Evolutionary conservation across 73 alveolate genomes (phyloP).

Genomic region (Paramecium octaurelia): DNA sequence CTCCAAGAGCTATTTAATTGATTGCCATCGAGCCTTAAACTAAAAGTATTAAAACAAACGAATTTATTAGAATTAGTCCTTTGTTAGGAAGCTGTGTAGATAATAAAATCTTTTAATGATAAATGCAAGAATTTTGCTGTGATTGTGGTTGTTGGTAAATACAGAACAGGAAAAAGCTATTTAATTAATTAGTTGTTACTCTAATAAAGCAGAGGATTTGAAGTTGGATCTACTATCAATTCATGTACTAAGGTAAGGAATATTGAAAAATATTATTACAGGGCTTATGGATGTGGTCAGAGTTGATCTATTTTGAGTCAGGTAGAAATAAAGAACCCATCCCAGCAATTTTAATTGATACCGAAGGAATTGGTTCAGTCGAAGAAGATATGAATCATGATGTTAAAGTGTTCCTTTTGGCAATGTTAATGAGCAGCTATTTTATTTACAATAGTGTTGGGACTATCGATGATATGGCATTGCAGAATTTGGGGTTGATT

Average conservation of each 20-base stretch:
- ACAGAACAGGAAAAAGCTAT: slow-evolving; percentile 77
- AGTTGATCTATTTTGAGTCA: slow-evolving; percentile 2
- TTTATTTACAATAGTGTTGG: slow-evolving; percentile 90
- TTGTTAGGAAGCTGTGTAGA: not conserved
- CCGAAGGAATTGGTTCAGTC: slow-evolving; percentile 95
- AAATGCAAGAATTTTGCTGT: slow-evolving; percentile 48
- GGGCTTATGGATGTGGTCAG: slow-evolving; percentile 83
- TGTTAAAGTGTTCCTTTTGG: slow-evolving; percentile 73
- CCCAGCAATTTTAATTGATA: slow-evolving; percentile 75
- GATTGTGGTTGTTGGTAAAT: slow-evolving; percentile 73
- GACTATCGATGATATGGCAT: slow-evolving; percentile 84
- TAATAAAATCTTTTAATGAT: not conserved
- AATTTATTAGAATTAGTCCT: not conserved
- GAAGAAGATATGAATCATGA: slow-evolving; percentile 92
- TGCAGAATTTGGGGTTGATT: slow-evolving; percentile 76
- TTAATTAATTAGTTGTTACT: slow-evolving; percentile 58
- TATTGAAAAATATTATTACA: not conserved
- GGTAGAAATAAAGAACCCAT: not conserved
- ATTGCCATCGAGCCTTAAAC: not conserved
- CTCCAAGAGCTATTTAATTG: slow-evolving; percentile 5
- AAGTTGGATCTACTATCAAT: slow-evolving; percentile 85
- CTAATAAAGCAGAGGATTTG: slow-evolving; percentile 66
- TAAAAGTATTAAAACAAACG: not conserved
- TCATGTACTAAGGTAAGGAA: slow-evolving; percentile 78
- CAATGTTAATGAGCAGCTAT: slow-evolving; percentile 78